Evolutionary conservation across 1,284 basidiomycete species (phyloP).

Genomic region (Jaminaea rosea): DNA sequence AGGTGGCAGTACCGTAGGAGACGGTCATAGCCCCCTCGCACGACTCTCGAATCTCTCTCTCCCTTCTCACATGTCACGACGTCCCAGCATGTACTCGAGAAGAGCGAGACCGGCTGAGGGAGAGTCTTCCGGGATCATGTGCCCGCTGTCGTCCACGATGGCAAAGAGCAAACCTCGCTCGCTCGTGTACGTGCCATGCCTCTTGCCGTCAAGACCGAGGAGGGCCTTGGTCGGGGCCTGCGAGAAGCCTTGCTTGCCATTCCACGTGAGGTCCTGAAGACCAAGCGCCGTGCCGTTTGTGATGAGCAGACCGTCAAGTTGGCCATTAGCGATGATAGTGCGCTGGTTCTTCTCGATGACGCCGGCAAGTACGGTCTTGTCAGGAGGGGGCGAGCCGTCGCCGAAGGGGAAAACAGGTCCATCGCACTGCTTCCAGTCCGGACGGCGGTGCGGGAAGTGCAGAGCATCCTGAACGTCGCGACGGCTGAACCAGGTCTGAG

Average conservation of each 20-base stretch:
- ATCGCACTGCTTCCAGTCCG: not conserved
- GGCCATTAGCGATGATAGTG: conserved; percentile 34
- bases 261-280: conserved; percentile 45
- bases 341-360: conserved; percentile 32
- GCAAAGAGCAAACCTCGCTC: conserved; percentile 35
- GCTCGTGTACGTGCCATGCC: conserved; percentile 13
- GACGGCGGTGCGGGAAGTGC: no score
- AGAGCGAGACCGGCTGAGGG: no score
- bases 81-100: no score
- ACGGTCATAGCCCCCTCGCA: no score
- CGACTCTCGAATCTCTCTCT: no score
- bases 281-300: conserved; percentile 29
- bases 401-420: no score
- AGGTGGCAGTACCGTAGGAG: no score
- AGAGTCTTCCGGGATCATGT: conserved; percentile 23
- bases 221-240: conserved; percentile 10
- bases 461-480: not conserved
- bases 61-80: no score
- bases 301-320: conserved; percentile 30
- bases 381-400: no score
- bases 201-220: conserved; percentile 16
- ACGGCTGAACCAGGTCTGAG: conserved; percentile 14
- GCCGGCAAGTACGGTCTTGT: conserved; percentile 12
- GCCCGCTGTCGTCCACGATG: conserved; percentile 10
- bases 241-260: conserved; percentile 36